Base-by-base conservation (phyloP, 176 grass and related monocot genomes). In the Carex kokanica region DNA sequence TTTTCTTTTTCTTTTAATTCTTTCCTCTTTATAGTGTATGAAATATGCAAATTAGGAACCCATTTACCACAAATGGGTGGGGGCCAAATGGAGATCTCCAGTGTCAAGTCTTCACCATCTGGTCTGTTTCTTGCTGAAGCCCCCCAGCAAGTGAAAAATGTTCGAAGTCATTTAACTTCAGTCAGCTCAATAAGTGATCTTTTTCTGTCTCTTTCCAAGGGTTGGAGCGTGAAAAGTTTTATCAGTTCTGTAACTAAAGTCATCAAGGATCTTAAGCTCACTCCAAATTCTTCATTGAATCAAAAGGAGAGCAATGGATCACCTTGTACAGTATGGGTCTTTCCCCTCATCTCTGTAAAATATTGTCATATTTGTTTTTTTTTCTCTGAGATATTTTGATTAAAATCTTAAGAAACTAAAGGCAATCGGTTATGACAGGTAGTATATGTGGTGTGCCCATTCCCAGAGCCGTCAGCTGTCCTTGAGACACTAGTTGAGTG, bases 361-460 rank as follows among this genome's bases (percentile, higher is more conserved):
- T 49, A 62, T 63, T 78, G 81, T 51, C 63, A 52, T 59, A 52
- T 69, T 23, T 83, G 62, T 63, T 13, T 85, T 13, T n/a, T 20
- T 43, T 38, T 83, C 52, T 74, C 43, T 52, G 43, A 38, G 60
- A 54, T 88, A 47, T 62, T 79, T 78, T 59, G 51, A 38, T 71
- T 18, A 63, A 41, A 21, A 62, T 72, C 9, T 13, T 79, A 49
- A 64, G 64, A 4, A 34, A 24, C 21, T 85, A 69, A 62, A 81
- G 15, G 67, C 49, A 25, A 2, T 4, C 41, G 3, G 58, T 62
- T 84, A 74, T 64, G 83, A 66, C 85, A 97, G 94, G 94, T 95
- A 45, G 84, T 99, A 64, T 99, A 99, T 88, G 96, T 95, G 54
- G 86, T 99, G 31, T 99, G 96, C 72, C 96, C 96, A 25, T 99